Conservation (phyloP, 495 filamentous ascomycete genomes). For the Durotheca rogersii region DNA sequence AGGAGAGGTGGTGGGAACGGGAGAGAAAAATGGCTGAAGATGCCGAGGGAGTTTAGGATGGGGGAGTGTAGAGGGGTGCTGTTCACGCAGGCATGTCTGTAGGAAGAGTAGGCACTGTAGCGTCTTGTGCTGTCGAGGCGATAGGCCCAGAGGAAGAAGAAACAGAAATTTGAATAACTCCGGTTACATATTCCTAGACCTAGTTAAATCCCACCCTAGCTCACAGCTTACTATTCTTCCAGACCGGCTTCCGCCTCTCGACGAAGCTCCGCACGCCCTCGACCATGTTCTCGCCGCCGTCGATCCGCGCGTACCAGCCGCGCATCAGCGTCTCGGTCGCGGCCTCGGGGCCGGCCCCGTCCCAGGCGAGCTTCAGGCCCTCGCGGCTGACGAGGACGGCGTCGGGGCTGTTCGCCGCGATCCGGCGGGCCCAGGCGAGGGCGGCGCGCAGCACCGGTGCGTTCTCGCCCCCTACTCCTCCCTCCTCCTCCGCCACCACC, state of each 20-base stretch:
- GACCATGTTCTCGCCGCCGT: constrained; percentile 68
- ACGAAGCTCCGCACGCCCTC: constrained; percentile 80
- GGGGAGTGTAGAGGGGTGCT: too few species aligned
- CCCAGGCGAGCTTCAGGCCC: constrained; percentile 68
- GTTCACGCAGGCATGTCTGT: too few species aligned
- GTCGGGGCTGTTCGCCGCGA: constrained; percentile 69
- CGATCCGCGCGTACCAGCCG: constrained; percentile 60
- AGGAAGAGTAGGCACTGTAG: too few species aligned
- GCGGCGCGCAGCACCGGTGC: constrained; percentile 45
- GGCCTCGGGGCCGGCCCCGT: constrained; percentile 63
- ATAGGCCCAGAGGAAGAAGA: too few species aligned
- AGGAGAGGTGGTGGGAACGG: not conserved
- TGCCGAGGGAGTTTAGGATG: not conserved
- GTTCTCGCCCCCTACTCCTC: not conserved
- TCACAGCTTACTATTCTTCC: constrained; percentile 74
- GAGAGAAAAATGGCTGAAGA: not conserved
- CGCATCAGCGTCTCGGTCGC: constrained; percentile 58
- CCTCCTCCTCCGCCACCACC: constrained; percentile 52
- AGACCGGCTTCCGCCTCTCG: constrained; percentile 70
- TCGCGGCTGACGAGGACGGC: constrained; percentile 64
- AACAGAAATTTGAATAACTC: too few species aligned
- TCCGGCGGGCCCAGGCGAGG: constrained; percentile 49
- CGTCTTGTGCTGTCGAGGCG: too few species aligned
- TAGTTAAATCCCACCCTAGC: not conserved
- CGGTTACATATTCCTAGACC: not conserved